Base-by-base conservation (phyloP, 2,329 filamentous ascomycete genomes). In the Dryadomyces quercus-mongolicae region DNA sequence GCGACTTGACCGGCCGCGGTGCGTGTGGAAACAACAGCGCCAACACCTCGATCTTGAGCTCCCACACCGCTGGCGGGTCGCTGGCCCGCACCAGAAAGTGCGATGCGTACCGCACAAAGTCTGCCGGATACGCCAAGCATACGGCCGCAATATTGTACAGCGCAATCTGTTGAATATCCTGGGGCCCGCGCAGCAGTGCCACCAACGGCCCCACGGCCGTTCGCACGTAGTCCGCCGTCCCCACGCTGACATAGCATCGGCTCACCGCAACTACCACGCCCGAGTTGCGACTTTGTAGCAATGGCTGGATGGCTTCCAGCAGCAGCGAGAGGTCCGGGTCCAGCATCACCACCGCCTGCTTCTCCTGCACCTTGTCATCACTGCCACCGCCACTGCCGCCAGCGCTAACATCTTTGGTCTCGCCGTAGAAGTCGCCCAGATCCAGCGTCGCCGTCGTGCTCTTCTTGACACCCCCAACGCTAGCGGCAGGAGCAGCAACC, bases 141-240 rank as follows among this genome's bases (percentile, higher is more conserved):
- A 98, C 87, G n/a, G 89, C 86, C 12, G 96, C 90, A 56, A 97
- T 91, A 65, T 97, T 96, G 74, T 92, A 92, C 18, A 98, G 77
- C 1, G 89, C 91, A 43, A 95, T 80, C 64, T 94, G 85, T 65
- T 95, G 86, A 52, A 95, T 89, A 65, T 97, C 92, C 56, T 87
- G 82, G 0, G 90, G 83, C 13, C 88, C 85, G 55, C 93, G 82
- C 55, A 98, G 74, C 36, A 98, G 78, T 16, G 92, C 89, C 20
- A 96, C 78, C 25, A 98, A 72, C 1, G 93, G 92, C 0, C 92
- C 91, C 55, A 95, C 81, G 7, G 89, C 84, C 21, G 78, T 73
- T 59, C 81, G 77, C 31, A 94, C 77, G 65, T 95, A 88, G 45
- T 87, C 82, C 0, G 81, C 70, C 0, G 88, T 92, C 15, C 89